Evolutionary conservation across 2,329 filamentous ascomycete species (phyloP).

Genomic region (Achaetomium macrosporum): DNA sequence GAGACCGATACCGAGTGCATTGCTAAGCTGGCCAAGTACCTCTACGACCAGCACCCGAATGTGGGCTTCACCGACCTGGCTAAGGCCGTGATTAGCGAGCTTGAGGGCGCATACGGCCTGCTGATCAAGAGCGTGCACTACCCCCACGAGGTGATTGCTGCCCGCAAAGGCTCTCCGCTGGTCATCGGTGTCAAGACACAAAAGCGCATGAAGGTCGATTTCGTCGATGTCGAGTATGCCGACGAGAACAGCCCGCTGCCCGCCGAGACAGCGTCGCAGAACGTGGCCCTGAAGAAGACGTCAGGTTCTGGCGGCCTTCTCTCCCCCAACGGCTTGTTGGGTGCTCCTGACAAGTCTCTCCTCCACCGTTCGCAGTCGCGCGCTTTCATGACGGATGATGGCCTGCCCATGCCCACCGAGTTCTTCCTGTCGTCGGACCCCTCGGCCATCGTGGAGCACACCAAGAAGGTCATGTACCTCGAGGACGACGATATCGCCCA

Average conservation of each 20-base stretch:
- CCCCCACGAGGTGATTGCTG: conserved; percentile 94
- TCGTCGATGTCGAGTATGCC: conserved; percentile 96
- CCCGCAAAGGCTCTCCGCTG: conserved; percentile 95
- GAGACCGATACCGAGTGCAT: conserved; percentile 99
- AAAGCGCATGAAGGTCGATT: conserved; percentile 99
- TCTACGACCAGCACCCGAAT: conserved; percentile 88
- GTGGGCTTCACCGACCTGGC: conserved; percentile 95
- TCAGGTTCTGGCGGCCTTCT: conserved; percentile 66
- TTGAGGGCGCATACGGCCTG: conserved; percentile 95
- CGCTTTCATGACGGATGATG: conserved; percentile 97
- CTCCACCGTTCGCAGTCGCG: conserved; percentile 97
- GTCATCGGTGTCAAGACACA: conserved; percentile 95
- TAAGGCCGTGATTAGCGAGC: conserved; percentile 97
- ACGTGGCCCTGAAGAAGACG: conserved; percentile 94
- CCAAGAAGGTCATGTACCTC: conserved; percentile 99
- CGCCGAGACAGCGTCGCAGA: conserved; percentile 92
- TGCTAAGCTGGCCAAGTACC: conserved; percentile 96
- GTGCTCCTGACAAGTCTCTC: conserved; percentile 93
- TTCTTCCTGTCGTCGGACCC: conserved; percentile 99
- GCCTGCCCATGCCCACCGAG: conserved; percentile 94
- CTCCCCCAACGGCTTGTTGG: conserved; percentile 64
- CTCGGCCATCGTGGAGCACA: conserved; percentile 97
- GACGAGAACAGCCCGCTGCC: conserved; percentile 79
- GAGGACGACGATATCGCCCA: conserved; percentile 99
- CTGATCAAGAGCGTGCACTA: conserved; percentile 98